These are phyloP conservation scores for Agrocybe pediades DNA, from an alignment of 768 basidiomycete genomes.

Conservation along the genomic window DNA sequence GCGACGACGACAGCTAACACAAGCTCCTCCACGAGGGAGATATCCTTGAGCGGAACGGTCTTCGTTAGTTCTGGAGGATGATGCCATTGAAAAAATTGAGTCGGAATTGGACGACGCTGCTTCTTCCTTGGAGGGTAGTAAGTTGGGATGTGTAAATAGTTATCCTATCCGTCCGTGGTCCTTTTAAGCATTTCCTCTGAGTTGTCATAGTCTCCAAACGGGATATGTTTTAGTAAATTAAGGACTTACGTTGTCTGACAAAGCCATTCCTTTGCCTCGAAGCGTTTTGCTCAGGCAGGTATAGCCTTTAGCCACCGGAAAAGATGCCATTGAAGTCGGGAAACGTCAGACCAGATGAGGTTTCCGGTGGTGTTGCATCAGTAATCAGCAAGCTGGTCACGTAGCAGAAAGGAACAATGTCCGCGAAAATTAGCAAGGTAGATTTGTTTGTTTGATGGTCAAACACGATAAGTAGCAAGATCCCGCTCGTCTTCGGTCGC, in stretches of 20 bases:
- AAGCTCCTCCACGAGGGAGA: constrained; percentile 29
- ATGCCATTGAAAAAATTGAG: constrained; percentile 3
- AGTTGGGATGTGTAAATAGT: neutral
- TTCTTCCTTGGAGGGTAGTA: no score
- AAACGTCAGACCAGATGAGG: constrained; percentile 1
- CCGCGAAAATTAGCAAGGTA: neutral
- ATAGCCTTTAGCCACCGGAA: neutral
- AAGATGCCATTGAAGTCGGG: neutral
- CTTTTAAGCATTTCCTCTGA: neutral
- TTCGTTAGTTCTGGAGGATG: constrained; percentile 8
- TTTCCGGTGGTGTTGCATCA: constrained; percentile 6
- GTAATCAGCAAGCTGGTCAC: constrained; percentile 3
- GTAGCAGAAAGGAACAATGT: neutral
- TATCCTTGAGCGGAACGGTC: constrained; percentile 20
- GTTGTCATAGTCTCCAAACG: neutral
- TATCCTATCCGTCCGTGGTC: neutral
- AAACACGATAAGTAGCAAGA: no score
- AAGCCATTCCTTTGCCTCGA: neutral
- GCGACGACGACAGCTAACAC: constrained; percentile 30
- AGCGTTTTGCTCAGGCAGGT: neutral
- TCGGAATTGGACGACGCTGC: no score
- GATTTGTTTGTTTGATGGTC: neutral
- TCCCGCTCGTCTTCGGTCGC: no score
- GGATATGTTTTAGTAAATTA: neutral
- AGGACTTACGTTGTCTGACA: neutral